Evolutionary conservation across 2,329 filamentous ascomycete genomes (phyloP), one percentile per base, ranked within the genome.

Genomic region (Trichoderma koningiopsis): DNA sequence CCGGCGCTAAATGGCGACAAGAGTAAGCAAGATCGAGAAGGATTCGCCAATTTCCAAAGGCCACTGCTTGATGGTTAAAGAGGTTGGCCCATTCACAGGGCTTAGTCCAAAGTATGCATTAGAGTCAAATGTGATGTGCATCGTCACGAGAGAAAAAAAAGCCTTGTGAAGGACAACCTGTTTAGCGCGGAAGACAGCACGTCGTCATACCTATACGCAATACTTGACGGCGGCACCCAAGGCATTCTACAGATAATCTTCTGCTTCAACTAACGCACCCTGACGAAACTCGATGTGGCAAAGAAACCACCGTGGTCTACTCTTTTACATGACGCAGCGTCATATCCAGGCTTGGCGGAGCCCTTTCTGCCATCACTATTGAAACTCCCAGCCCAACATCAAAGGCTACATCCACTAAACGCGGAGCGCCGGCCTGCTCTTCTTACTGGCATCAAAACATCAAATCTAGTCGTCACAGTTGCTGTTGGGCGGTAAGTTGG

Each of bases 1-100:
- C 63, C 63, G 63, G 63, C 63, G 63, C 63, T 67, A 67, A 55
- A 67, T 59, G 63, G 59, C 55, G 40, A 67, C 62, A 58, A 14
- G 53, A 58, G 55, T 67, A 59, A 52, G 63, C 63, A 59, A 67
- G 63, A 67, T 67, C 63, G 29, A 67, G 55, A 67, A 49, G 63
- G 63, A 59, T 52, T 67, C 62, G 40, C n/a, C 40, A 37, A 29
- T 49, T 24, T 22, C 19, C 4, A 49, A n/a, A 16, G 53, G 22
- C 63, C 62, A 57, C 31, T 49, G 55, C 40, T 67, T 22, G 43
- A 31, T 27, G 33, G 40, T 24, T 43, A 59, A 22, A 49, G 29
- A 31, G 27, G 22, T 16, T 56, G 63, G 24, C 24, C 43, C 43
- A 22, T 35, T 40, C 11, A 31, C 62, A 65, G 52, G 62, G 62